Evolutionary conservation across 2,329 filamentous ascomycete species (phyloP), one percentile per base, ranked within the genome.

Genomic region (Incumbomyces delicatus): DNA sequence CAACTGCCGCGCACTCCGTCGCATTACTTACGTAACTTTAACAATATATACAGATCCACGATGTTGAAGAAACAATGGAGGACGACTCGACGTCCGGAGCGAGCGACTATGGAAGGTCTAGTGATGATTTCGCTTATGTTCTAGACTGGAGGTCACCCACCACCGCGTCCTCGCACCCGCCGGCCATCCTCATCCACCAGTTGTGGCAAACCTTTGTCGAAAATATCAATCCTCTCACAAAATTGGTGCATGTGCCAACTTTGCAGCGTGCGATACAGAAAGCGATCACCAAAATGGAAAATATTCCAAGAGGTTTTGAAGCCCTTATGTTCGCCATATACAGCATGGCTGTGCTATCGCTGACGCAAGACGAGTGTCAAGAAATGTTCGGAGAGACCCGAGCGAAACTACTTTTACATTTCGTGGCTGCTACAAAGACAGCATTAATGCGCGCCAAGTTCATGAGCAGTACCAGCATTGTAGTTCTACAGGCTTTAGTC

Each of bases 401-500:
- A 12, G 42, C 52, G 36, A 32, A 40, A 44, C 34, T 66, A 10
- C 45, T 61, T 6, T 32, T 53, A 41, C 45, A 46, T 47, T 58
- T 55, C 53, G 47, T 50, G 10, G 45, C 48, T n/a, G 56, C 48
- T n/a, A 53, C 56, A 14, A 53, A 55, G 36, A 41, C 40, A 18
- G 57, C 57, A 1, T 45, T 59, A 35, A 41, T 48, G 31, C 51
- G 53, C 20, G 49, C 52, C 2, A 50, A 49, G 16, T 49, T 59
- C 35, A 49, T 58, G 37, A 46, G 46, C 14, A 58, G 50, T 10
- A 53, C 46, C 47, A 76, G 80, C 54, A 66, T 82, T 52, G 67
- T 73, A 14, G 73, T 75, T 3, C 61, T 83, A 12, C 79, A 82
- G 53, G 75, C 78, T 6, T 60, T 82, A 20, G 63, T 78, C 0